Conservation (phyloP, 257 asterid species). For the Nicotiana knightiana region DNA sequence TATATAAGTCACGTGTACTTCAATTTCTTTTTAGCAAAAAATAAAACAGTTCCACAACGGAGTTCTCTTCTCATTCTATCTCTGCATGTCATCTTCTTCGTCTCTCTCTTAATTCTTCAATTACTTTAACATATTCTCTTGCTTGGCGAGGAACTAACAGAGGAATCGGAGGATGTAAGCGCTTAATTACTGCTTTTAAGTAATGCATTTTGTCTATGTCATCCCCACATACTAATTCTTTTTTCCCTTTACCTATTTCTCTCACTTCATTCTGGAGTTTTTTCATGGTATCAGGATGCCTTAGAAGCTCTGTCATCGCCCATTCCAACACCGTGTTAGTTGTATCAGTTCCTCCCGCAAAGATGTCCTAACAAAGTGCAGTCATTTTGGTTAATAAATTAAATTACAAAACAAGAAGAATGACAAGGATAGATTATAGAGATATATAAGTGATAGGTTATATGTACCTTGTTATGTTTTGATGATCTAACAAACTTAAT, state of each 20-base stretch:
- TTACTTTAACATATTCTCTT: conserved; percentile 25
- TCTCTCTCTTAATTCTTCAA: neutral
- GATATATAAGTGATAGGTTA: neutral
- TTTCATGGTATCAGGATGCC: neutral
- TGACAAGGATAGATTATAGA: neutral
- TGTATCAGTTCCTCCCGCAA: conserved; percentile 48
- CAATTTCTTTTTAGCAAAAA: no score
- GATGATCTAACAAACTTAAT: no score
- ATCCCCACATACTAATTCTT: conserved; percentile 14
- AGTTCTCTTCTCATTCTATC: no score
- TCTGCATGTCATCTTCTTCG: no score
- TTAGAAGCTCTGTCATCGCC: conserved; percentile 34
- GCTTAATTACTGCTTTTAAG: conserved; percentile 37
- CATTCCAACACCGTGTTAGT: conserved; percentile 25
- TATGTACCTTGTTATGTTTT: no score
- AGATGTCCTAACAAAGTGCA: conserved; percentile 32
- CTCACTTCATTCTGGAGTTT: conserved; percentile 33
- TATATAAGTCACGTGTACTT: no score
- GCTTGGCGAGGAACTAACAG: conserved; percentile 41
- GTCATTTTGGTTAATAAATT: no score
- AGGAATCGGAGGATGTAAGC: conserved; percentile 43
- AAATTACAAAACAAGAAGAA: no score
- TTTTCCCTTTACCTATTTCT: neutral
- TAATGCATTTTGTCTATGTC: conserved; percentile 42
- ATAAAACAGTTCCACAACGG: no score